These are phyloP conservation scores for Prunus mira DNA, from an alignment of 306 rosid species.

Conservation along the genomic window DNA sequence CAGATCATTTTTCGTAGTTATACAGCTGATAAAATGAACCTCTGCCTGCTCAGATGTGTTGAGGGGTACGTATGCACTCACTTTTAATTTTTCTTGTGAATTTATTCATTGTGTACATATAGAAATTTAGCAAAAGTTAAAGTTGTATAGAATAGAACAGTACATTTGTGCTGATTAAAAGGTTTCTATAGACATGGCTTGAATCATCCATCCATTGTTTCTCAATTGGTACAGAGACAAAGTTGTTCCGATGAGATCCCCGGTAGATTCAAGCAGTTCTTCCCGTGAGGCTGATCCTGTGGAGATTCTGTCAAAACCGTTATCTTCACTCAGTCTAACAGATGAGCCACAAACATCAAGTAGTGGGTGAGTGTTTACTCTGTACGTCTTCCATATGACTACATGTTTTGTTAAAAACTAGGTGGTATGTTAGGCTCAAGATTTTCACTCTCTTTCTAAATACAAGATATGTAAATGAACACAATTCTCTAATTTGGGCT, in stretches of 20 bases:
- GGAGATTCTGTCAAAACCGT: conserved; percentile 6
- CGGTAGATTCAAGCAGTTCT: background rate
- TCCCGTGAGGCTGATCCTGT: background rate
- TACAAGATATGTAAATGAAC: too few species aligned
- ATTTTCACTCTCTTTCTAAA: too few species aligned
- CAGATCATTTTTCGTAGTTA: conserved; percentile 24
- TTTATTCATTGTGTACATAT: too few species aligned
- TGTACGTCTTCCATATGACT: too few species aligned
- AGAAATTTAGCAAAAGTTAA: background rate
- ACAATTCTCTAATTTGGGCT: too few species aligned
- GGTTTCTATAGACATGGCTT: too few species aligned
- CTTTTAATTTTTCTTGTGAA: too few species aligned
- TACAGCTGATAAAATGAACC: conserved; percentile 26
- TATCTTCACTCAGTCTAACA: conserved; percentile 20
- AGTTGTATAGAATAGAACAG: too few species aligned
- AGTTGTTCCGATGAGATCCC: conserved; percentile 31
- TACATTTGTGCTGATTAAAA: too few species aligned
- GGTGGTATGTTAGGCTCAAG: too few species aligned
- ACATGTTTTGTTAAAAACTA: too few species aligned
- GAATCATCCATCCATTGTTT: background rate
- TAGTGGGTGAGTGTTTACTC: too few species aligned
- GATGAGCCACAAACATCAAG: conserved; percentile 9
- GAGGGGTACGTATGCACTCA: conserved; percentile 29
- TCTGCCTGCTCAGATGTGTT: conserved; percentile 26
- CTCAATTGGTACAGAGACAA: conserved; percentile 6